Base-by-base conservation (phyloP, 306 rosid species). In the Trifolium pratense region DNA sequence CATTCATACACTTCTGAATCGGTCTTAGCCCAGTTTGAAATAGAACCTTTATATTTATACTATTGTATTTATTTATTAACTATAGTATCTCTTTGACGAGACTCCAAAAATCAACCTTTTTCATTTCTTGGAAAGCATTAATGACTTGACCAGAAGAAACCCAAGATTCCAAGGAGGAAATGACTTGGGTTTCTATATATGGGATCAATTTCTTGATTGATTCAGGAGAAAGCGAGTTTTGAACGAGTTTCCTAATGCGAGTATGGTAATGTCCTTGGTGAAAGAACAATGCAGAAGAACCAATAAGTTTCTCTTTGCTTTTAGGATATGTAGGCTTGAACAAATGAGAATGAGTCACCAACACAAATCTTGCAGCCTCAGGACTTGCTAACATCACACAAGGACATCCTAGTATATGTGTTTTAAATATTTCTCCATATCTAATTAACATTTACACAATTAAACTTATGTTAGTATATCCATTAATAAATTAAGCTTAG, bases 251-350 rank as follows among this genome's bases (percentile, higher is more conserved):
- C 71, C 90, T 82, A 1, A 91, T 78, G 10, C 71, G 82, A n/a
- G 80, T 40, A 58, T 93, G 98, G 84, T 90, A 90, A 6, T 82
- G 68, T 39, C 97, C 98, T 80, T 90, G 93, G 84, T 93, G 97
- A 56, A 89, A 93, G 83, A 93, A 93, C 58, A 93, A 83, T 73
- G 98, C 98, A 9, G 87, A 80, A 75, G 96, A 89, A 14, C 98
- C 98, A 70, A 93, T 93, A 36, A 93, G 40, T 40, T 71, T 84
- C 88, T 93, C 98, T 73, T 93, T 93, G 83, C 98, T 87, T 68
- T 88, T 93, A 5, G 98, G 98, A 83, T 90, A 89, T 32, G 96
- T 91, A 1, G 98, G 98, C 64, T 86, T 89, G 83, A 93, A 93
- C 68, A 91, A 76, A 45, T 91, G 87, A 71, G 96, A 85, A 64